Percentiles rank a stretch among this genome's conserved stretches.
Evolutionary conservation across 441 rosid genomes (phyloP).

Genomic region (Bruguiera hainesii): DNA sequence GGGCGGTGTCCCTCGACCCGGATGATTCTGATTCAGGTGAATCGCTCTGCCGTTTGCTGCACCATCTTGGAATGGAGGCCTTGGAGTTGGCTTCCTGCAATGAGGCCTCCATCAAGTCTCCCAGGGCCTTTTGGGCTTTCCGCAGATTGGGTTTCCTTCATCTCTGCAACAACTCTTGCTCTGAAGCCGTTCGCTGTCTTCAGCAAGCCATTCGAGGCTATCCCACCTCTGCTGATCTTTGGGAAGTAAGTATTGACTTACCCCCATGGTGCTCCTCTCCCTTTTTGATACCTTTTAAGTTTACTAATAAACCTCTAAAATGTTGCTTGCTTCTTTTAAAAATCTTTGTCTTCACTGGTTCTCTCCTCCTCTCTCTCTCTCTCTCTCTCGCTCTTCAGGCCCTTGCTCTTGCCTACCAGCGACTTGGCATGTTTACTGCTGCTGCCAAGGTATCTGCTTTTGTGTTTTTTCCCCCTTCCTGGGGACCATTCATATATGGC

Average conservation of each 20-base stretch:
- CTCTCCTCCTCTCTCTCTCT: conserved; percentile 3
- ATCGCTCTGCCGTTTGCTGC: conserved; percentile 77
- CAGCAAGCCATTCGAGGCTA: conserved; percentile 94
- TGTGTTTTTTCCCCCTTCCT: not conserved
- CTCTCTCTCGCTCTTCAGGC: conserved; percentile 44
- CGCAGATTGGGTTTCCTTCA: conserved; percentile 73
- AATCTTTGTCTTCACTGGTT: not conserved
- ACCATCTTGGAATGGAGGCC: conserved; percentile 59
- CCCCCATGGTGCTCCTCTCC: not conserved
- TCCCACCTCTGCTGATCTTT: conserved; percentile 72
- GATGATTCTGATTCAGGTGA: conserved; percentile 76
- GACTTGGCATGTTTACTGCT: conserved; percentile 94
- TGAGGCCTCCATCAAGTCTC: conserved; percentile 77
- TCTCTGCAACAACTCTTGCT: conserved; percentile 67
- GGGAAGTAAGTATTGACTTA: conserved; percentile 61
- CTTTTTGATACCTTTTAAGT: conserved; percentile 1
- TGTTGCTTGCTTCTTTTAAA: not conserved
- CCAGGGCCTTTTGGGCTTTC: conserved; percentile 97
- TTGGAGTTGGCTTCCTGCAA: conserved; percentile 68
- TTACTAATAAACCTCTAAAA: not conserved
- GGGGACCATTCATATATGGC: too few species aligned
- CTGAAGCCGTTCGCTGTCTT: conserved; percentile 87
- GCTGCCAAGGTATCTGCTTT: conserved; percentile 32
- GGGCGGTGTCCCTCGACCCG: conserved; percentile 61
- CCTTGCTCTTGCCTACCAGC: conserved; percentile 88